Base-by-base conservation (phyloP, 2,329 filamentous ascomycete species). In the Cercospora canescens region DNA sequence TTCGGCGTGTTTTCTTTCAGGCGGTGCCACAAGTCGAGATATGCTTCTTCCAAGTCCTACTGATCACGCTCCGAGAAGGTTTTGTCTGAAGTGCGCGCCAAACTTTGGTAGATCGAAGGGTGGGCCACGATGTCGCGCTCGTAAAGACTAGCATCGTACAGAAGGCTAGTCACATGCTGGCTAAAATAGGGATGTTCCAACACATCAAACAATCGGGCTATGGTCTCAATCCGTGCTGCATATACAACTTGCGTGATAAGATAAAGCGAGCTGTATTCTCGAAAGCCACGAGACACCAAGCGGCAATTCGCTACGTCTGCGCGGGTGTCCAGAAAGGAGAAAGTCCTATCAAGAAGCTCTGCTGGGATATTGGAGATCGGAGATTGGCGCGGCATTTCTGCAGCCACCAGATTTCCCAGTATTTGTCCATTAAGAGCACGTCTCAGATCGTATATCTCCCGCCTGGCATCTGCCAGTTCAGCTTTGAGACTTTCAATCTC, bases 131-230 rank as follows among this genome's bases (percentile, higher is more conserved):
- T 39, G 2, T 30, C 35, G 4, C 16, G 34, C 16, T 62, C 37
- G 57, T 67, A 70, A n/a, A 35, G 45, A 54, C 69, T 70, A 6
- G 66, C 56, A 58, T 70, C 67, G 18, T 62, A 67, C 21, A 70
- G 34, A 14, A 69, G 37, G 7, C 60, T 39, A 12, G 62, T 66
- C 6, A 70, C 65, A 62, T 66, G 37, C 34, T 56, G 26, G 50
- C 55, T 41, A 32, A 70, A 70, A 60, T 66, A 69, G 2, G 64
- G 62, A 30, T 67, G 65, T 21, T 70, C 41, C 8, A 67, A n/a
- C 0, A 70, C 26, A 21, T 70, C 64, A 2, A 55, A 28, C 1
- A 69, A 18, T 28, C 61, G 61, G 4, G 54, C 50, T 21, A 69
- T 32, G 12, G 48, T 55, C 16, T 66, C 57, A n/a, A 63, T 45